A percentile compares a stretch with the other conserved stretches of the same genome.
phyloP scores from a whole-genome alignment of 1,284 basidiomycete genomes.

The Irpex lacteus region DNA sequence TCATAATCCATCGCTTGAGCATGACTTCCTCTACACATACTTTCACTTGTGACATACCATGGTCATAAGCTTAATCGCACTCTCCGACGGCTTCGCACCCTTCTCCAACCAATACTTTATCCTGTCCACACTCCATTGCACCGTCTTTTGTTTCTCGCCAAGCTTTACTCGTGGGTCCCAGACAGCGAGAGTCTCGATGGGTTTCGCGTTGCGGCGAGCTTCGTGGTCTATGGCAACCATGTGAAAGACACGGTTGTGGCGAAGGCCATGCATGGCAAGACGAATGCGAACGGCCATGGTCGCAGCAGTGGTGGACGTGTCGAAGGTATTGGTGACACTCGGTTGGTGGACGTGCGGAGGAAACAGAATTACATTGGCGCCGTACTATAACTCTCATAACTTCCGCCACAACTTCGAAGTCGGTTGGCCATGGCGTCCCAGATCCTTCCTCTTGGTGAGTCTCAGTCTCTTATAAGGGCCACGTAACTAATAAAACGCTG shows the following conservation, averaged over 20 bases:
- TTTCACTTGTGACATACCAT: conserved; percentile 52
- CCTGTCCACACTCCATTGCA: conserved; percentile 89
- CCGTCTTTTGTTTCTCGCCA: conserved; percentile 60
- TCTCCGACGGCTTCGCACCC: conserved; percentile 82
- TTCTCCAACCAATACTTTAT: conserved; percentile 87
- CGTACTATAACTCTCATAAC: too few relatives aligned
- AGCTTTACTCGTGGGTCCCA: conserved; percentile 71
- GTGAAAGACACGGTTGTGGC: conserved; percentile 83
- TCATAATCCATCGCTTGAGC: conserved; percentile 12
- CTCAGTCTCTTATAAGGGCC: background rate
- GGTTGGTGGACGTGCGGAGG: conserved; percentile 2
- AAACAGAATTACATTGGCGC: background rate
- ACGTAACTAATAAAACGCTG: background rate
- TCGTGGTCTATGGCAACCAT: conserved; percentile 82
- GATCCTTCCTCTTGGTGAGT: conserved; percentile 53
- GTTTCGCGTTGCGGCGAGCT: conserved; percentile 82
- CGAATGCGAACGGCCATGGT: conserved; percentile 85
- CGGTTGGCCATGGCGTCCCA: conserved; percentile 55
- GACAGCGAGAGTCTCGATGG: conserved; percentile 86
- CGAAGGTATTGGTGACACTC: background rate
- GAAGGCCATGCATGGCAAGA: conserved; percentile 80
- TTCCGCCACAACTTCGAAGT: background rate
- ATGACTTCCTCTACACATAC: conserved; percentile 2
- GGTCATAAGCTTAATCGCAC: conserved; percentile 77
- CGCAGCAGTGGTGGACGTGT: background rate